Evolutionary conservation across 2,329 filamentous ascomycete genomes (phyloP).

Genomic region (Aspergillus persii): DNA sequence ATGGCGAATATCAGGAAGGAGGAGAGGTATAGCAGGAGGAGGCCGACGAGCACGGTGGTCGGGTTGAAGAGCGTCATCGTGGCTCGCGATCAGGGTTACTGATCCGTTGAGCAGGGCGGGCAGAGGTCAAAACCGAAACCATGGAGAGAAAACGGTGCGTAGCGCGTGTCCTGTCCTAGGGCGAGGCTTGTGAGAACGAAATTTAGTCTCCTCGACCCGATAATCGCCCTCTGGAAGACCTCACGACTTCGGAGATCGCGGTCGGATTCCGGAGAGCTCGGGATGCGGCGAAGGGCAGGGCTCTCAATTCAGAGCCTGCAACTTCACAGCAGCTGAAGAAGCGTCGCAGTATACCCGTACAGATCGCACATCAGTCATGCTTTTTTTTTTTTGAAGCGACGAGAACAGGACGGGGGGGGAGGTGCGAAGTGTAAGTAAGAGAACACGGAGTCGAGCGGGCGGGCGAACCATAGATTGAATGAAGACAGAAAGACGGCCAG

Average conservation of each 20-base stretch:
- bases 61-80: constrained; percentile 54
- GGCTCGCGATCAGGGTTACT: constrained; percentile 32
- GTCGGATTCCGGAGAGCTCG: background rate
- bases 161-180: background rate
- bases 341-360: constrained; percentile 10
- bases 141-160: constrained; percentile 16
- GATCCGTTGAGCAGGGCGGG: constrained; percentile 25
- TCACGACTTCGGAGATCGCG: background rate
- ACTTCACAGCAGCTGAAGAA: constrained; percentile 14
- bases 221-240: background rate
- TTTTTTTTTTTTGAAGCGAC: background rate
- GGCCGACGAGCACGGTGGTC: constrained; percentile 80
- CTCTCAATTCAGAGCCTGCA: constrained; percentile 22
- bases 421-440: background rate
- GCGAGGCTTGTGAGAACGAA: background rate
- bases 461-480: constrained; percentile 15
- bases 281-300: constrained; percentile 14
- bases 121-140: constrained; percentile 15
- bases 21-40: constrained; percentile 82
- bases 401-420: background rate
- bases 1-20: constrained; percentile 94
- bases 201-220: background rate
- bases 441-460: background rate
- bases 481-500: constrained; percentile 8
- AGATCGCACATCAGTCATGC: constrained; percentile 20